A percentile compares a stretch with the other conserved stretches of the same genome.
These are phyloP conservation scores for Irpex sp. DNA, from an alignment of 1,284 basidiomycete species.

Conservation along the genomic window DNA sequence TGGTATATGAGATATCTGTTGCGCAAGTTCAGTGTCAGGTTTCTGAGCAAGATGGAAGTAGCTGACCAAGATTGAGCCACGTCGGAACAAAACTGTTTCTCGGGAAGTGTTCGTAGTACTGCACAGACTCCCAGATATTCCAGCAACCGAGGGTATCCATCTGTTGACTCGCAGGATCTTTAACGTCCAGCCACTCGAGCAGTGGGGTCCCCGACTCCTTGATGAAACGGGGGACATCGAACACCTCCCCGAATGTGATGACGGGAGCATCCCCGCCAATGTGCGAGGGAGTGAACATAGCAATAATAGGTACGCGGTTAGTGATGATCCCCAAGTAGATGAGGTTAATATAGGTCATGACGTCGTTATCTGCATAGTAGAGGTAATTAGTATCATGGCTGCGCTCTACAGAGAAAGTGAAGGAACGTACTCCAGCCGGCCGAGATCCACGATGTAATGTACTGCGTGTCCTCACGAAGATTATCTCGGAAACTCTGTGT, in stretches of 20 bases:
- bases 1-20: slow-evolving; percentile 47
- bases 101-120: slow-evolving; percentile 38
- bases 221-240: slow-evolving; percentile 35
- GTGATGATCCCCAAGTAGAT: slow-evolving; percentile 62
- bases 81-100: slow-evolving; percentile 39
- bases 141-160: slow-evolving; percentile 66
- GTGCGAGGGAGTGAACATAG: slow-evolving; percentile 62
- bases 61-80: slow-evolving; percentile 46
- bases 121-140: slow-evolving; percentile 54
- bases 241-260: slow-evolving; percentile 36
- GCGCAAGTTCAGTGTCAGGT: neutral
- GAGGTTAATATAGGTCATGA: slow-evolving; percentile 67
- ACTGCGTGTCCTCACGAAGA: slow-evolving; percentile 49
- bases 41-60: neutral
- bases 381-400: slow-evolving; percentile 1
- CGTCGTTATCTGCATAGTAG: slow-evolving; percentile 51
- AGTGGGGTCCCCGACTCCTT: slow-evolving; percentile 29
- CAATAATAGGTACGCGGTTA: slow-evolving; percentile 57
- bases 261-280: slow-evolving; percentile 41
- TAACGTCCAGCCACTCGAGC: slow-evolving; percentile 39
- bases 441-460: slow-evolving; percentile 63
- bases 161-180: slow-evolving; percentile 26
- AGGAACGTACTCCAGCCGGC: slow-evolving; percentile 60
- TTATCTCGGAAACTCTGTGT: slow-evolving; percentile 54
- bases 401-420: neutral